Evolutionary conservation across 176 grass and related monocot genomes (phyloP), one percentile per base, ranked within the genome.

Genomic region (Metroxylon sagu): DNA sequence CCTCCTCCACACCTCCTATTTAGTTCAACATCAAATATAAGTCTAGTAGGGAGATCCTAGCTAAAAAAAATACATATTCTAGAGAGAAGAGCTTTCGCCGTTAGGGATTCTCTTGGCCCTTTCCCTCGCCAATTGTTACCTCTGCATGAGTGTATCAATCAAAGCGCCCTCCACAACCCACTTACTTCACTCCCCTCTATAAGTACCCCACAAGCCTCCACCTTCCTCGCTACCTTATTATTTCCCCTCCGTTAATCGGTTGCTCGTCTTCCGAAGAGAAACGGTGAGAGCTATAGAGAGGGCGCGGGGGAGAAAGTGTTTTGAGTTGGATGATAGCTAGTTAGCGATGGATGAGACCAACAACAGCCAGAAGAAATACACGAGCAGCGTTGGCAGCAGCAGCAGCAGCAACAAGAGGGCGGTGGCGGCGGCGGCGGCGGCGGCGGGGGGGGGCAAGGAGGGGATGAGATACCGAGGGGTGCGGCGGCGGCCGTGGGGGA

Each of bases 401-500:
- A 79, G 26, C 31, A 64, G 25, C 52, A 69, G 59, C 23, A 70
- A 28, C 23, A 70, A 28, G 62, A 62, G n/a, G 26, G 26, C 25
- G 30, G 35, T 12, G 35, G 25, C 7, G 49, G 28, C 14, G 17
- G n/a, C n/a, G n/a, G 19, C 2, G 52, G 43, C 21, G 21, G 10
- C 8, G 5, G 35, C 35, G 29, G 57, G 59, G 18, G 51, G 35
- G 35, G 12, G 10, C 35, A 57, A 60, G 49, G 75, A 6, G 18
- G 68, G 54, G 16, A 79, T 76, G 14, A 59, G 82, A 29, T 98
- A 98, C 76, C 84, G 93, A 19, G 93, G 93, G 6, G 93, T 98
- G 49, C 78, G 93, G 30, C 84, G 93, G 16, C 69, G 93, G 17
- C 93, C 93, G 18, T 98, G 93, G 93, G 93, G 93, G 51, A 73